Conservation (phyloP, 352 stramenopile species). For the Nothophytophthora sp. region DNA sequence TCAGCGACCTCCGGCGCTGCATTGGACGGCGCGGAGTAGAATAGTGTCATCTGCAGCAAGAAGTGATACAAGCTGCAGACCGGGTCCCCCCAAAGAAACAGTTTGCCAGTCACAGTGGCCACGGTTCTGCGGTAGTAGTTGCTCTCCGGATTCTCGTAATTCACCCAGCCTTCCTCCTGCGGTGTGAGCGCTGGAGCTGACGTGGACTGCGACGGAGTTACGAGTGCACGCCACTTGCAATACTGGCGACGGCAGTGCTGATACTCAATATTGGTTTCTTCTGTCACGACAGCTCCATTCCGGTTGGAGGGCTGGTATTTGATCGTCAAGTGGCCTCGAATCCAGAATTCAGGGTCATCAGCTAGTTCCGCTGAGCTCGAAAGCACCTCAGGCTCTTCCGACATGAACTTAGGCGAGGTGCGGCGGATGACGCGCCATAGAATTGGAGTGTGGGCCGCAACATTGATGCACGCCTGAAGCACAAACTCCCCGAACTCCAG, state of each 20-base stretch:
- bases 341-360: slow-evolving; percentile 21
- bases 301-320: slow-evolving; percentile 16
- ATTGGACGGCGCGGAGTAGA: slow-evolving; percentile 36
- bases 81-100: slow-evolving; percentile 48
- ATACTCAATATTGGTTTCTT: slow-evolving; percentile 27
- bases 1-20: slow-evolving; percentile 19
- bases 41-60: slow-evolving; percentile 51
- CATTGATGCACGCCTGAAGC: slow-evolving; percentile 39
- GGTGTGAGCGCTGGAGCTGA: slow-evolving; percentile 3
- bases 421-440: slow-evolving; percentile 40
- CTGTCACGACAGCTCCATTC: slow-evolving; percentile 12
- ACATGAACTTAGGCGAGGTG: slow-evolving; percentile 11
- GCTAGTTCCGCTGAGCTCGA: background rate
- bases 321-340: slow-evolving; percentile 27
- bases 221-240: slow-evolving; percentile 24
- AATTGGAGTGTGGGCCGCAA: slow-evolving; percentile 18
- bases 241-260: slow-evolving; percentile 23
- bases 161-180: slow-evolving; percentile 18
- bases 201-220: slow-evolving; percentile 2
- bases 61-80: slow-evolving; percentile 70
- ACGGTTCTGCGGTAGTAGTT: slow-evolving; percentile 27
- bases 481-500: slow-evolving; percentile 30
- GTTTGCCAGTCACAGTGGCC: slow-evolving; percentile 24
- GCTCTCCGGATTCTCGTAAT: slow-evolving; percentile 15
- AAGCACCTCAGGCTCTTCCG: slow-evolving; percentile 12